Evolutionary conservation across 805 yeast species (phyloP).

Genomic region (Sugiyamaella mastotermitis): DNA sequence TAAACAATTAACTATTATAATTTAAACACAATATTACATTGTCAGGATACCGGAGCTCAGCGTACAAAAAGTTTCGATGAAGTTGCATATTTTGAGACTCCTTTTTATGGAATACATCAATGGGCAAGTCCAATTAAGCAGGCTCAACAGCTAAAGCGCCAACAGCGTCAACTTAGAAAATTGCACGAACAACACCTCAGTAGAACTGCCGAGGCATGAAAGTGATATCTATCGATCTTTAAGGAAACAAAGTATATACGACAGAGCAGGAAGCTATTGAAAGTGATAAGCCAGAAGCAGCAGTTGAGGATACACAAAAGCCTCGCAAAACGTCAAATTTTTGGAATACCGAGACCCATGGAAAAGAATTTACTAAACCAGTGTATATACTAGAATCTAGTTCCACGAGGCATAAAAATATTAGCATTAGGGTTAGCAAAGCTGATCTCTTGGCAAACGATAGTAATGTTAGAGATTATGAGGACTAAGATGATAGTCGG

Average conservation of each 20-base stretch:
- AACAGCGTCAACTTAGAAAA: conserved; percentile 67
- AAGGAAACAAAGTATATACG: conserved; percentile 64
- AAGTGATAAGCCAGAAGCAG: conserved; percentile 10
- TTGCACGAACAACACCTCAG: conserved; percentile 53
- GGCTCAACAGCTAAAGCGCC: conserved; percentile 79
- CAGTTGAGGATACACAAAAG: conserved; percentile 5
- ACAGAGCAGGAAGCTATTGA: conserved; percentile 18
- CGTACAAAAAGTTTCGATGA: conserved; percentile 90
- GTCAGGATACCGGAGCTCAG: conserved; percentile 82
- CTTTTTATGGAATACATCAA: conserved; percentile 47
- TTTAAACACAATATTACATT: conserved; percentile 65
- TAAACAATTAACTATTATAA: too few species aligned
- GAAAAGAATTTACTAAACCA: conserved; percentile 18
- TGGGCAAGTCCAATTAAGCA: conserved; percentile 86
- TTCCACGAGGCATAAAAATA: not conserved
- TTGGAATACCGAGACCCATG: conserved; percentile 18
- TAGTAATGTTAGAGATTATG: too few species aligned
- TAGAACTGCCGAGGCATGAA: conserved; percentile 62
- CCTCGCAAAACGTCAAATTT: conserved; percentile 2
- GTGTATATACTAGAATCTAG: conserved; percentile 4
- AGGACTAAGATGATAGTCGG: too few species aligned
- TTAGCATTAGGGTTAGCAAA: too few species aligned
- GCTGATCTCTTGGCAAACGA: too few species aligned
- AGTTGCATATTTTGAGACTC: conserved; percentile 79
- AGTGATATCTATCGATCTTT: conserved; percentile 70